A percentile compares a stretch with the other conserved stretches of the same genome.
phyloP scores from a whole-genome alignment of 352 stramenopile species.

The Phytopythium sindhum region DNA sequence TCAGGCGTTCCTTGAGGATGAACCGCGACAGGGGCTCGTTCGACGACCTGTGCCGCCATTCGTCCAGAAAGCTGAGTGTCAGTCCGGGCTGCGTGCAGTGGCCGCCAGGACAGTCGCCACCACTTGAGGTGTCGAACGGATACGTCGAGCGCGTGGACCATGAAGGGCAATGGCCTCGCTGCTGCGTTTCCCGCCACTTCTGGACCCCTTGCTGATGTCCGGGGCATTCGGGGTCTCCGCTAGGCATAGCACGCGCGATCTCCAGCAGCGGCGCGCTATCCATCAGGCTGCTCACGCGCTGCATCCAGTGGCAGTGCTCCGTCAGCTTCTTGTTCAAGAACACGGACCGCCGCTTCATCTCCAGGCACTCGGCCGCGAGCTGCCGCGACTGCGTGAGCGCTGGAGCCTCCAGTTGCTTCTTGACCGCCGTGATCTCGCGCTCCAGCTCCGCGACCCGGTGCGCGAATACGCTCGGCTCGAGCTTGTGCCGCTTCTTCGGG shows the following conservation, averaged over 20 bases:
- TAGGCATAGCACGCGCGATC: slow-evolving; percentile 10
- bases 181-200: no score
- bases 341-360: slow-evolving; percentile 29
- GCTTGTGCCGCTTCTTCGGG: background rate
- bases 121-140: background rate
- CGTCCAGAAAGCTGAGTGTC: slow-evolving; percentile 20
- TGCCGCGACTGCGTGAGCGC: background rate
- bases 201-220: no score
- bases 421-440: background rate
- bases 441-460: background rate
- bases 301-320: slow-evolving; percentile 47
- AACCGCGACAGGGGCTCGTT: slow-evolving; percentile 21
- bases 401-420: background rate
- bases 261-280: slow-evolving; percentile 47
- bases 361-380: slow-evolving; percentile 16
- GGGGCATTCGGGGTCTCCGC: no score
- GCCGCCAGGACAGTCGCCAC: background rate
- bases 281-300: slow-evolving; percentile 43
- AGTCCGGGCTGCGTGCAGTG: background rate
- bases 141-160: background rate
- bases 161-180: background rate
- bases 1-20: slow-evolving; percentile 32
- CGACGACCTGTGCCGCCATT: slow-evolving; percentile 17
- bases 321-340: slow-evolving; percentile 45
- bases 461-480: background rate